A percentile compares a stretch with the other conserved stretches of the same genome.
Conservation (phyloP, 2,329 filamentous ascomycete species). For the Geoglossum cookeanum region DNA sequence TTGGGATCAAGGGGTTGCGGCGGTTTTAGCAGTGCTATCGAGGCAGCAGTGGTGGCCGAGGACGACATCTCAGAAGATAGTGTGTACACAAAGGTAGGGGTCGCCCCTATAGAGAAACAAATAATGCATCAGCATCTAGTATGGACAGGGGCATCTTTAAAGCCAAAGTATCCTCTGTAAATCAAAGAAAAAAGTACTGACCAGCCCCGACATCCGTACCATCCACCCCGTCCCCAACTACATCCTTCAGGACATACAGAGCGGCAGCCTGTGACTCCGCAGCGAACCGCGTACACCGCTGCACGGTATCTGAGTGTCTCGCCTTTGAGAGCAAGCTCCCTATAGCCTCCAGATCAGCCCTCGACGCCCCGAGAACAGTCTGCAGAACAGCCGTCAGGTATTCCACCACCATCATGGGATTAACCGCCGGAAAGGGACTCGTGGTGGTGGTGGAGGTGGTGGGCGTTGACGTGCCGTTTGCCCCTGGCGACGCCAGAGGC, state of each 20-base stretch:
- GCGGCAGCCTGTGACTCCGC: constrained; percentile 71
- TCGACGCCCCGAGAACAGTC: constrained; percentile 31
- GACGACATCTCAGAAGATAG: constrained; percentile 68
- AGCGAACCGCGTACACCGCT: constrained; percentile 76
- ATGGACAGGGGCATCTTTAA: constrained; percentile 12
- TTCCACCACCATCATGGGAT: constrained; percentile 28
- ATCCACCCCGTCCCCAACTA: constrained; percentile 25
- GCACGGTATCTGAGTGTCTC: constrained; percentile 58
- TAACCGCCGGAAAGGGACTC: constrained; percentile 17
- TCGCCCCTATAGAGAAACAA: background rate
- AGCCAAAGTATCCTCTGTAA: constrained; percentile 7
- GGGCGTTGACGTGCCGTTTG: background rate
- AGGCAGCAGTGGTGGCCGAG: constrained; percentile 61
- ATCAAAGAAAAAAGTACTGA: constrained; percentile 16
- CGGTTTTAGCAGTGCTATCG: constrained; percentile 77
- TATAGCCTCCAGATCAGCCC: constrained; percentile 57
- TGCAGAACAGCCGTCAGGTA: constrained; percentile 29
- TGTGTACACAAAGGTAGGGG: constrained; percentile 45
- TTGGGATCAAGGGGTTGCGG: constrained; percentile 71
- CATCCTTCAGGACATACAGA: constrained; percentile 79
- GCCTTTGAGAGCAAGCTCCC: constrained; percentile 66
- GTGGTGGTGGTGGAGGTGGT: background rate
- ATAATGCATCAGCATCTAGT: background rate
- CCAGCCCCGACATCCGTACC: constrained; percentile 18
- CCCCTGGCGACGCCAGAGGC: constrained; percentile 1